Base-by-base conservation (phyloP, 1,284 basidiomycete genomes). In the Puccinia novopanici region DNA sequence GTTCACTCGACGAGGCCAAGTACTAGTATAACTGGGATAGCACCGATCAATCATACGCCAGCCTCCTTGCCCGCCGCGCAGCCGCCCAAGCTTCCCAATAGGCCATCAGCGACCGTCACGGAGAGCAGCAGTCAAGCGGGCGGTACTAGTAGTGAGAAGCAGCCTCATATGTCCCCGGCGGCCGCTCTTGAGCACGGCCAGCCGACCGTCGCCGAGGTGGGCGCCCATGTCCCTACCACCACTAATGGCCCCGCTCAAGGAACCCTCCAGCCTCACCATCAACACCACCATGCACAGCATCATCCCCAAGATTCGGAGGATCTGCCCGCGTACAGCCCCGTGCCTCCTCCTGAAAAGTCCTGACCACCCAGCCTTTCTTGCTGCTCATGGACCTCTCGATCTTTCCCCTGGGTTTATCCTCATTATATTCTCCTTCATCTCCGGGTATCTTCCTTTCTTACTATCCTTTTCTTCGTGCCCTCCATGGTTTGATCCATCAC, bases 241-340 rank as follows among this genome's bases (percentile, higher is more conserved):
- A 74, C 72, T n/a, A 74, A 74, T 30, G 72, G 72, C 1, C 72
- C 72, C 10, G 30, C 72, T 30, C 72, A 74, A 10, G 72, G 72
- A 12, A 34, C 34, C 37, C 72, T 74, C 15, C 30, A 40, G 8
- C 54, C 52, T 74, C n/a, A 13, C 10, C 55, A 59, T 55, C 70
- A 54, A 34, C 50, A 52, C 8, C 27, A 57, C 27, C 30, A 72
- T n/a, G 3, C 3, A 12, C 61, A 67, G 24, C 40, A n/a, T 13
- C 63, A 67, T n/a, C 10, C 61, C 6, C n/a, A 45, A 24, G 42
- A 67, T n/a, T 6, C 52, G 3, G 72, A 74, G 2, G 54, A 74
- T 27, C 72, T 27, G 4, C 72, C 72, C 8, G 72, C 72, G 10
- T 74, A 74, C 27, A 74, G 57, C 40, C n/a, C 70, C 1, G 57